phyloP scores from a whole-genome alignment of 2,329 filamentous ascomycete genomes.

The Leptoxyphium fumago region DNA sequence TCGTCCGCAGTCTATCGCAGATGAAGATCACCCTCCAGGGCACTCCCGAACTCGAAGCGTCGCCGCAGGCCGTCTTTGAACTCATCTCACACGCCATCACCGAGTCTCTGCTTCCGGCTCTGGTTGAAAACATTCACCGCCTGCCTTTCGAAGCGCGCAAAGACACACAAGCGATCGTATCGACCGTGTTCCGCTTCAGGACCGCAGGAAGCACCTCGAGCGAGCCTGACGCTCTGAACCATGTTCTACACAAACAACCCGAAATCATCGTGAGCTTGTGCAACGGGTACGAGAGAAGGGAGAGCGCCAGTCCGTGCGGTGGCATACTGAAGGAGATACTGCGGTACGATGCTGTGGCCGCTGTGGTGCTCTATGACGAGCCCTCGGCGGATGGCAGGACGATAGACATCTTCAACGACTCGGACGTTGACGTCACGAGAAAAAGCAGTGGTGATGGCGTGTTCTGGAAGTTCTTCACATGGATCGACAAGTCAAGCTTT shows the following conservation, averaged over 20 bases:
- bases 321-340: constrained; percentile 78
- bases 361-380: constrained; percentile 86
- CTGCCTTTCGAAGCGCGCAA: constrained; percentile 93
- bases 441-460: constrained; percentile 68
- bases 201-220: constrained; percentile 48
- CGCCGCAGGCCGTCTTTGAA: constrained; percentile 74
- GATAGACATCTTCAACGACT: constrained; percentile 47
- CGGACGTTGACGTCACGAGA: constrained; percentile 59
- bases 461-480: constrained; percentile 94
- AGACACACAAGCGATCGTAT: constrained; percentile 90
- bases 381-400: constrained; percentile 56
- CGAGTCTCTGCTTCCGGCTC: constrained; percentile 73
- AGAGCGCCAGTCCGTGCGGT: constrained; percentile 83
- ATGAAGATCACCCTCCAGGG: constrained; percentile 93
- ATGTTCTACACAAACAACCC: constrained; percentile 72
- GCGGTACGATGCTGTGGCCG: constrained; percentile 81
- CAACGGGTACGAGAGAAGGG: constrained; percentile 75
- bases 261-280: constrained; percentile 81
- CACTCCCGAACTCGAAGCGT: constrained; percentile 77
- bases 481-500: constrained; percentile 93
- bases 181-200: constrained; percentile 83
- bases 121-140: constrained; percentile 68
- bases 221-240: constrained; percentile 74
- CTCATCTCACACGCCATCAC: constrained; percentile 73
- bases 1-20: constrained; percentile 69